A percentile compares a stretch with the other conserved stretches of the same genome.
Evolutionary conservation across 1,284 basidiomycete genomes (phyloP).

Genomic region (Ustilago trichophora): DNA sequence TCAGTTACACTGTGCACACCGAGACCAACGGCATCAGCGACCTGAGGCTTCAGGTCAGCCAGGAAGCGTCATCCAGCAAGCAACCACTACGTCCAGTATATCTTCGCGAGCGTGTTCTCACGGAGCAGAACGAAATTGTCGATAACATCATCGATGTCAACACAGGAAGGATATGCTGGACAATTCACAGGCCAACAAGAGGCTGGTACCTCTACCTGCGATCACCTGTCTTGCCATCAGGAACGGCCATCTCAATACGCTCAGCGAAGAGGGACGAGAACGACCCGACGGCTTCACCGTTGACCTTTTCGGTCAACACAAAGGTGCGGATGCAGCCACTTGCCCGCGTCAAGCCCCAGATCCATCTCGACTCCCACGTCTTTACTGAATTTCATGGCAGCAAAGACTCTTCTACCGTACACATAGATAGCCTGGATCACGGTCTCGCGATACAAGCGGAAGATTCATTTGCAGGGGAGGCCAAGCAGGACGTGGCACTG

Average conservation of each 20-base stretch:
- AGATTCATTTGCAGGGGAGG: neutral
- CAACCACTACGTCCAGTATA: constrained; percentile 39
- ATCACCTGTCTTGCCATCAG: constrained; percentile 46
- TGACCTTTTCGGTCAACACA: constrained; percentile 43
- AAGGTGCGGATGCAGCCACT: constrained; percentile 10
- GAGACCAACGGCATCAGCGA: constrained; percentile 29
- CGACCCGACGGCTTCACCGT: constrained; percentile 35
- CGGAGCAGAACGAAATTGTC: constrained; percentile 53
- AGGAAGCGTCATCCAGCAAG: constrained; percentile 21
- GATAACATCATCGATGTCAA: constrained; percentile 49
- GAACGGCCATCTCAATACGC: constrained; percentile 46
- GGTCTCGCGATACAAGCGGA: neutral
- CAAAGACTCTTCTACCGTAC: neutral
- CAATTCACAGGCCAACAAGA: constrained; percentile 50
- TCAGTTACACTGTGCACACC: constrained; percentile 40
- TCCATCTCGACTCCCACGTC: neutral
- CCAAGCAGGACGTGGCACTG: constrained; percentile 18
- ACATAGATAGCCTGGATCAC: neutral
- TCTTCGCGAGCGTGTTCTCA: constrained; percentile 44
- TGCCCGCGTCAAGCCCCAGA: constrained; percentile 1
- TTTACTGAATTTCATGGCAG: neutral
- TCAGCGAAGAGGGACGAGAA: constrained; percentile 9
- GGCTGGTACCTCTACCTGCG: constrained; percentile 58
- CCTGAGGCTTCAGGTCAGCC: constrained; percentile 38
- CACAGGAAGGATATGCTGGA: constrained; percentile 45